Evolutionary conservation across 495 filamentous ascomycete species (phyloP).

Genomic region (Polyplosphaeria fusca): DNA sequence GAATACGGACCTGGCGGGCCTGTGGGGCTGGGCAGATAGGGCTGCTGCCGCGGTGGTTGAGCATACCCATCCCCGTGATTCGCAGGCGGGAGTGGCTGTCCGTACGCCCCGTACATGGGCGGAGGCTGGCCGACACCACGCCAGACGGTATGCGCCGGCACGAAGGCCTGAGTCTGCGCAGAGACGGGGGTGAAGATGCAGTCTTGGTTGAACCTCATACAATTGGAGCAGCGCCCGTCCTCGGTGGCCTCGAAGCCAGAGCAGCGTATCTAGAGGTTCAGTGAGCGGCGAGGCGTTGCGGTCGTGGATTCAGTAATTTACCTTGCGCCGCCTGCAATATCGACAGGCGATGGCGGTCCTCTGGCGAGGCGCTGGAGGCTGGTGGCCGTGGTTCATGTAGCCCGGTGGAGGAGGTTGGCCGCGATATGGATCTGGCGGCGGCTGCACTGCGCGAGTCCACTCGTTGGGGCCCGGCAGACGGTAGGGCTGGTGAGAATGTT

Average conservation of each 20-base stretch:
- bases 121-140: conserved; percentile 38
- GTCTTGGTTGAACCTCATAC: conserved; percentile 75
- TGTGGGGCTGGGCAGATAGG: conserved; percentile 38
- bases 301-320: conserved; percentile 38
- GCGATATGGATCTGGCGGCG: conserved; percentile 31
- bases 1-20: conserved; percentile 28
- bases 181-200: conserved; percentile 85
- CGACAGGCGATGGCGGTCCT: conserved; percentile 81
- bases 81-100: conserved; percentile 64
- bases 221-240: conserved; percentile 77
- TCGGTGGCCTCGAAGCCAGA: conserved; percentile 76
- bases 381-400: conserved; percentile 24
- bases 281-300: neutral
- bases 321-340: conserved; percentile 79
- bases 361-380: conserved; percentile 68
- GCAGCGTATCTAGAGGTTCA: conserved; percentile 65
- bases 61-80: conserved; percentile 41
- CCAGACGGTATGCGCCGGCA: conserved; percentile 65
- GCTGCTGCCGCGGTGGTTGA: conserved; percentile 27
- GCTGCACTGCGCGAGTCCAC: conserved; percentile 29
- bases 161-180: conserved; percentile 78
- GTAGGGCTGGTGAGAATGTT: conserved; percentile 29
- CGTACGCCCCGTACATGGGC: conserved; percentile 70
- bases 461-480: conserved; percentile 34
- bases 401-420: conserved; percentile 20